phyloP scores from a whole-genome alignment of 2,329 filamentous ascomycete genomes.

The Huntiella bhutanensis region DNA sequence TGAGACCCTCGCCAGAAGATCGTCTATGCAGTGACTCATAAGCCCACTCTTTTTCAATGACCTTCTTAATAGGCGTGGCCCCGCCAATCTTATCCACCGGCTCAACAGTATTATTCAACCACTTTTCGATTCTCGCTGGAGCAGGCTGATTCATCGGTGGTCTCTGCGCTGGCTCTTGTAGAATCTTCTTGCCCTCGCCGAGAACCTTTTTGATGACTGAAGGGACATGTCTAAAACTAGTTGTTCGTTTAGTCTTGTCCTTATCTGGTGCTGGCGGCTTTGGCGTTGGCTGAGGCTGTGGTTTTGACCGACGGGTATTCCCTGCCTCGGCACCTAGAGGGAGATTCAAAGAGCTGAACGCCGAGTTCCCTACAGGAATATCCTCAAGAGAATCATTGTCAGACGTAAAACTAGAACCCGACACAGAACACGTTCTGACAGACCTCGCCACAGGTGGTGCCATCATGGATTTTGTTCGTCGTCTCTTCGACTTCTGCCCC shows the following conservation, averaged over 20 bases:
- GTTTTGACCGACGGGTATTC: slow-evolving; percentile 21
- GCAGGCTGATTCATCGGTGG: slow-evolving; percentile 33
- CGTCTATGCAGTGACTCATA: slow-evolving; percentile 11
- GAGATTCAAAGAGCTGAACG: slow-evolving; percentile 46
- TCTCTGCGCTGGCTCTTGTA: slow-evolving; percentile 33
- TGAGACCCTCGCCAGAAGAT: slow-evolving; percentile 3
- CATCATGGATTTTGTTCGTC: slow-evolving; percentile 7
- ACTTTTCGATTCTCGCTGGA: slow-evolving; percentile 41
- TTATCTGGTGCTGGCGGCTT: slow-evolving; percentile 13
- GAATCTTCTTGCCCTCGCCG: slow-evolving; percentile 44
- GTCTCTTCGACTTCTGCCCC: slow-evolving; percentile 1
- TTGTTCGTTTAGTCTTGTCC: slow-evolving; percentile 24
- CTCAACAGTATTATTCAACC: slow-evolving; percentile 43
- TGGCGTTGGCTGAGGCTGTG: background rate
- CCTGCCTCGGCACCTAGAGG: slow-evolving; percentile 29
- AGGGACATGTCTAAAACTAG: slow-evolving; percentile 41
- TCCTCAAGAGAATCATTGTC: slow-evolving; percentile 20
- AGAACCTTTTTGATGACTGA: slow-evolving; percentile 46
- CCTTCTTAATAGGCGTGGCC: slow-evolving; percentile 16
- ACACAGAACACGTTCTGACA: slow-evolving; percentile 9
- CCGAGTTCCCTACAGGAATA: slow-evolving; percentile 45
- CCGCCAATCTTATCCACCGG: slow-evolving; percentile 32
- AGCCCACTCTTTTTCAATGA: slow-evolving; percentile 19
- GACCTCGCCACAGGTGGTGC: slow-evolving; percentile 8
- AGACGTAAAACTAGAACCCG: slow-evolving; percentile 20